Base-by-base conservation (phyloP, 192 early-diverging fungal genomes). In the Entomortierella parvispora region DNA sequence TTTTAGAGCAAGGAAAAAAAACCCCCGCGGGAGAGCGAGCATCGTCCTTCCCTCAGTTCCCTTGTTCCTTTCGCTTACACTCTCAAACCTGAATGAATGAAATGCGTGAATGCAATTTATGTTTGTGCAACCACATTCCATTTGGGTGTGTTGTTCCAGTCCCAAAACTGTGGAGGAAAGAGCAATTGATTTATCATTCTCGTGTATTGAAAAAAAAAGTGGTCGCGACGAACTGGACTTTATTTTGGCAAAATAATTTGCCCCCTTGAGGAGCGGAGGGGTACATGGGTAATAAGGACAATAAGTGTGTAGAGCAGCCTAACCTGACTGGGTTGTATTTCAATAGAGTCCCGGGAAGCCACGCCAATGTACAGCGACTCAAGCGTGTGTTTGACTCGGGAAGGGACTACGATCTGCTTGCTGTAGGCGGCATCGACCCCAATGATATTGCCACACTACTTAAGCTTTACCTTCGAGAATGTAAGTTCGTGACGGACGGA, bases 381-480 rank as follows among this genome's bases (percentile, higher is more conserved):
- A 77, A 77, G 34, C 47, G 66, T 31, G 64, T 77, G 53, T 77
- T 77, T 58, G 74, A 77, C 42, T 63, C 74, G 15, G 74, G 74
- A 20, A 55, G 32, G 61, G 74, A 77, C 43, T 77, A 68, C 37
- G 44, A 77, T 54, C 55, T 77, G 43, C 33, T 77, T n/a, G 42
- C 45, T 20, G 68, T 68, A 65, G 74, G 64, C 46, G 74, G 28
- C 0, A 77, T 77, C 34, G 87, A 90, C 51, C 83, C 88, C 12
- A 83, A 88, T 37, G 85, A 83, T 7, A 87, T 88, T 49, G 87
- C 84, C 20, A 81, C 87, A 11, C 59, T 90, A 29, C 65, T 90
- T n/a, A 90, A 88, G 54, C 67, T 86, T 54, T 90, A 90, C 56
- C 60, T 90, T 11, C 69, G 88, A 46, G 87, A 90, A 65, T 68